A percentile compares a stretch with the other conserved stretches of the same genome.
These are phyloP conservation scores for Polyporus tsugae DNA, from an alignment of 1,284 basidiomycete genomes.

Conservation along the genomic window DNA sequence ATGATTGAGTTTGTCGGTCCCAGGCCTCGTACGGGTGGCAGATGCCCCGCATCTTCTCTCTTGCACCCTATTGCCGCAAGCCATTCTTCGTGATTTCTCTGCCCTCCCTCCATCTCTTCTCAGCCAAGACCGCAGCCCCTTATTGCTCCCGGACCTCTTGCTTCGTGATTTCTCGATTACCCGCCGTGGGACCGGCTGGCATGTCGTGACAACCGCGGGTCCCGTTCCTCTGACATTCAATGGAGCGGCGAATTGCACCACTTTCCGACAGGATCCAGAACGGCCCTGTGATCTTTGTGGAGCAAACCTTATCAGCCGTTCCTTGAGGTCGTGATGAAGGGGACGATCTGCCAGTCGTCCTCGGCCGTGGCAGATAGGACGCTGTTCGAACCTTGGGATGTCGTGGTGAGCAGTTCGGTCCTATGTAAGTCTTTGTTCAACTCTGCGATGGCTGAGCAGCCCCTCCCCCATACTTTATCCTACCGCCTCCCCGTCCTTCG, in stretches of 20 bases:
- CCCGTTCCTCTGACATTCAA: not conserved
- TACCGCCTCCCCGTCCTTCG: not conserved
- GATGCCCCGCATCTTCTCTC: not conserved
- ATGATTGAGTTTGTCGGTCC: no score
- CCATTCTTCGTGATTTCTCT: not conserved
- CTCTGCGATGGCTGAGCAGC: not conserved
- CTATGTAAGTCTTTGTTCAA: not conserved
- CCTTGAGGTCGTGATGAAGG: not conserved
- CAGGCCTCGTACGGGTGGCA: not conserved
- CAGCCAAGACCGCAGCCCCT: not conserved
- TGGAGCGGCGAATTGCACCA: not conserved
- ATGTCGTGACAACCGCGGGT: not conserved
- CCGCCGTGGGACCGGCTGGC: not conserved
- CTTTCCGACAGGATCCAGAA: not conserved
- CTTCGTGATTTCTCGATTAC: not conserved
- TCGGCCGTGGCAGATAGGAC: not conserved
- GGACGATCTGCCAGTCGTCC: not conserved
- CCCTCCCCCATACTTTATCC: not conserved
- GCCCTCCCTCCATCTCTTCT: not conserved
- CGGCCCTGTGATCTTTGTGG: not conserved
- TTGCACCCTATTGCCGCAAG: not conserved
- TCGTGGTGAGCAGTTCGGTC: not conserved
- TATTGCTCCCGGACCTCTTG: not conserved
- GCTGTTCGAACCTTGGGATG: not conserved
- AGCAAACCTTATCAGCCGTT: not conserved